Evolutionary conservation across 306 rosid genomes (phyloP).

Genomic region (Fragaria ananassa): DNA sequence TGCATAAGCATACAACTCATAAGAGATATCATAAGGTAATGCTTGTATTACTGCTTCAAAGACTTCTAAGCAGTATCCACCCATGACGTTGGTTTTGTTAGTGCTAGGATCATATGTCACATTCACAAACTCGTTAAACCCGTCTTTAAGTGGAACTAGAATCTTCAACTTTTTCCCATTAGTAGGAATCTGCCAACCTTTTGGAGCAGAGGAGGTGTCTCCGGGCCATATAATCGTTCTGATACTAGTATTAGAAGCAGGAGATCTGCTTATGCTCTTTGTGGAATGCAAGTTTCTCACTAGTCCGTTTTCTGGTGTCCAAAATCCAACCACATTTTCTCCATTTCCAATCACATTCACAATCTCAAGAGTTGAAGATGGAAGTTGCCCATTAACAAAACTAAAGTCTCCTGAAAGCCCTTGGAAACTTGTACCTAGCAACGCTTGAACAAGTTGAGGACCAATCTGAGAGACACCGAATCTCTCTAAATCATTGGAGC

Average conservation of each 20-base stretch:
- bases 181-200: constrained; percentile 9
- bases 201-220: neutral
- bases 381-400: neutral
- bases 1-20: neutral
- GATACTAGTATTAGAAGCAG: constrained; percentile 1
- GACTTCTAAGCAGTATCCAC: constrained; percentile 10
- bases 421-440: neutral
- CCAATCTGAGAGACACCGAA: neutral
- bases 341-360: constrained; percentile 3
- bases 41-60: neutral
- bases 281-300: neutral
- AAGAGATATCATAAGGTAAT: neutral
- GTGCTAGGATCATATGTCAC: constrained; percentile 3
- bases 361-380: neutral
- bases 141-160: neutral
- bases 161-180: neutral
- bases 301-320: neutral
- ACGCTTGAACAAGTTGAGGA: neutral
- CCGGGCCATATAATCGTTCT: neutral
- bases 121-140: neutral
- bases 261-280: neutral
- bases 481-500: neutral
- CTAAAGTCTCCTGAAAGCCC: neutral
- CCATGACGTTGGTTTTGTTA: neutral
- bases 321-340: constrained; percentile 3